phyloP scores from a whole-genome alignment of 2,329 filamentous ascomycete species.

The Aspergillus calidoustus region DNA sequence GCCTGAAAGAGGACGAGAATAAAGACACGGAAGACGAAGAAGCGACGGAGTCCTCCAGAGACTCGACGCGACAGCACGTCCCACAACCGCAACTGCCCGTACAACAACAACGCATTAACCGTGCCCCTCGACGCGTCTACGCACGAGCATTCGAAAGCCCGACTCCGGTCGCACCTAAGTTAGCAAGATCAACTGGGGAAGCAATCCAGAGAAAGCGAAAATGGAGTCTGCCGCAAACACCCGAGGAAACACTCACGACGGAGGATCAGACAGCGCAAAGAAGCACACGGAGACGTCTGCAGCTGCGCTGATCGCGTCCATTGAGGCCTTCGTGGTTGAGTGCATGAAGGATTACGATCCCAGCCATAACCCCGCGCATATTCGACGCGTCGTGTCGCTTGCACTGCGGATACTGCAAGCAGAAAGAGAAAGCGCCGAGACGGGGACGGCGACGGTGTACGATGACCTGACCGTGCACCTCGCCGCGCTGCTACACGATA shows the following conservation, averaged over 20 bases:
- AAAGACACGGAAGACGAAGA: background rate
- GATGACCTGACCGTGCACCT: constrained; percentile 10
- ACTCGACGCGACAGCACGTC: background rate
- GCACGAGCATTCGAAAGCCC: background rate
- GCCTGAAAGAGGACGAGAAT: background rate
- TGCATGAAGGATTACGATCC: constrained; percentile 24
- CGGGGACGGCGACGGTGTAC: background rate
- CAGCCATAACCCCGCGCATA: constrained; percentile 21
- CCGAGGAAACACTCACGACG: background rate
- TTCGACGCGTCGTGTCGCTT: constrained; percentile 19
- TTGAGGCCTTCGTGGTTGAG: constrained; percentile 60
- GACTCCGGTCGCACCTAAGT: background rate
- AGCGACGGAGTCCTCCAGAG: background rate
- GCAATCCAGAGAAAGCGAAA: background rate
- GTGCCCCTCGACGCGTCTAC: background rate
- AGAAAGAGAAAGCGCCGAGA: background rate
- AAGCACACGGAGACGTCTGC: constrained; percentile 38
- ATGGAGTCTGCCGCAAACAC: background rate
- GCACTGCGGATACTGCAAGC: constrained; percentile 12
- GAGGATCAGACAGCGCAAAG: background rate
- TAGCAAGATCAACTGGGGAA: background rate
- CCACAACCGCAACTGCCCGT: background rate
- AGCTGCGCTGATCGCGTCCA: constrained; percentile 64
- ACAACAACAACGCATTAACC: background rate
- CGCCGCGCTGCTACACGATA: constrained; percentile 20